Conservation (phyloP, 805 yeast species). For the Wickerhamiella kazuoi region DNA sequence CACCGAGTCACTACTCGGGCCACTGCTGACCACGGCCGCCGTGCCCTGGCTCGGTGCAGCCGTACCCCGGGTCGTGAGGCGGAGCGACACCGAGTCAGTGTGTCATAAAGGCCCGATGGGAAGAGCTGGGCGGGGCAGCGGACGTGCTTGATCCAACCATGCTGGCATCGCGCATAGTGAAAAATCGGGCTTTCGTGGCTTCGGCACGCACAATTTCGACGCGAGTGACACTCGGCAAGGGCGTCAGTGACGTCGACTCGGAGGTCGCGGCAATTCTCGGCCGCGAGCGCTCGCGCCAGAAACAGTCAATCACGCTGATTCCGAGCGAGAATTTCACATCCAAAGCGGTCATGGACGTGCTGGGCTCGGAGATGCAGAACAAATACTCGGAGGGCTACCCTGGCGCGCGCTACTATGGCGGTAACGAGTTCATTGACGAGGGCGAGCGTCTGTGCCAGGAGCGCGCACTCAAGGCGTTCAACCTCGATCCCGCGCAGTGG, state of each 20-base stretch:
- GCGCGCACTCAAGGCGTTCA: constrained; percentile 76
- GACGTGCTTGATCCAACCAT: too few species aligned
- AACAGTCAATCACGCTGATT: constrained; percentile 76
- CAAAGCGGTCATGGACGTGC: constrained; percentile 78
- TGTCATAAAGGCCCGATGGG: too few species aligned
- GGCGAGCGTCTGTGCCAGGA: constrained; percentile 80
- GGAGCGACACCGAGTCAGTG: background rate
- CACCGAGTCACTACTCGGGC: background rate
- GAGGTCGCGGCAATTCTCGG: constrained; percentile 66
- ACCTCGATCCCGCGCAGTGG: constrained; percentile 65
- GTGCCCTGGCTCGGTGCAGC: background rate
- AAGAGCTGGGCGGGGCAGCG: too few species aligned
- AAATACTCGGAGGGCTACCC: constrained; percentile 98
- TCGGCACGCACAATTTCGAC: constrained; percentile 8
- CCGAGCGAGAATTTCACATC: constrained; percentile 96
- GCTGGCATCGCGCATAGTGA: background rate
- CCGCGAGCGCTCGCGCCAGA: constrained; percentile 70
- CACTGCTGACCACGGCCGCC: background rate
- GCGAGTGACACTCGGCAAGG: constrained; percentile 10
- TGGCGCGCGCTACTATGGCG: constrained; percentile 95
- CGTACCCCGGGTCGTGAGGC: background rate
- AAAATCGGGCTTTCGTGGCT: background rate
- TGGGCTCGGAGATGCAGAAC: constrained; percentile 94
- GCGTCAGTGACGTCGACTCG: constrained; percentile 34
- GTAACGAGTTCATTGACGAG: constrained; percentile 85